Percentiles rank a stretch among this genome's conserved stretches.
Evolutionary conservation across 768 basidiomycete species (phyloP).

Genomic region (Albatrellus ellisii): DNA sequence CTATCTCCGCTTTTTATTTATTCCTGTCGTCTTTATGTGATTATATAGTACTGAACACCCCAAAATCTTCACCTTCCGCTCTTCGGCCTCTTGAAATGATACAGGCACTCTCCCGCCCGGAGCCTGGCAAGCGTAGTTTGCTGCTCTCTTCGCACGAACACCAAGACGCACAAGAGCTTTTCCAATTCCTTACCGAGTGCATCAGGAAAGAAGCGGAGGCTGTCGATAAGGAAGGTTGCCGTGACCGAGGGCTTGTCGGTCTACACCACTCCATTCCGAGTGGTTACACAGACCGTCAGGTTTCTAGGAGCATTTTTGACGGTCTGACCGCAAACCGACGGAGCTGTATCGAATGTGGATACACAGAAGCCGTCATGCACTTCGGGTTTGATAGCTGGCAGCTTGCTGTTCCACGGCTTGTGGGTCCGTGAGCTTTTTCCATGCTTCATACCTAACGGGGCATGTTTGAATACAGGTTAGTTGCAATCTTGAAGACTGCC

Average conservation of each 20-base stretch:
- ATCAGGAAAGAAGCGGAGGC: constrained; percentile 74
- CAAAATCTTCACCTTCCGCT: constrained; percentile 39
- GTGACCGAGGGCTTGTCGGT: constrained; percentile 61
- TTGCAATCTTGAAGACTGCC: constrained; percentile 69
- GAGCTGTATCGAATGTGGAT: constrained; percentile 82
- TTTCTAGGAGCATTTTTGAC: constrained; percentile 68
- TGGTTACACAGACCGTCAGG: constrained; percentile 20
- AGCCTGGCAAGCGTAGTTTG: constrained; percentile 39
- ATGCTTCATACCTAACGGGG: not conserved
- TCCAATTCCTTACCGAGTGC: constrained; percentile 83
- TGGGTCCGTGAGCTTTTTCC: constrained; percentile 34
- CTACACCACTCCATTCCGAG: constrained; percentile 24
- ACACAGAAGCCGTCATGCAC: constrained; percentile 90
- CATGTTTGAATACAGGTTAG: constrained; percentile 29
- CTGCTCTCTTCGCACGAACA: constrained; percentile 86
- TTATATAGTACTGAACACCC: constrained; percentile 47
- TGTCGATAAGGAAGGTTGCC: constrained; percentile 56
- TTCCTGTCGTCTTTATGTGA: not conserved
- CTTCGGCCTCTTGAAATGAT: constrained; percentile 68
- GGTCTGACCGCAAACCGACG: constrained; percentile 84
- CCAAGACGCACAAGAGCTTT: constrained; percentile 98
- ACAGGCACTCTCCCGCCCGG: constrained; percentile 44
- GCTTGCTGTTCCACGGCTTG: constrained; percentile 52
- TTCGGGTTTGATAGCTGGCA: constrained; percentile 83
- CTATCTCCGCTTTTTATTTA: not conserved